phyloP scores from a whole-genome alignment of 148 eudicot genomes.

The Agrostemma githago region DNA sequence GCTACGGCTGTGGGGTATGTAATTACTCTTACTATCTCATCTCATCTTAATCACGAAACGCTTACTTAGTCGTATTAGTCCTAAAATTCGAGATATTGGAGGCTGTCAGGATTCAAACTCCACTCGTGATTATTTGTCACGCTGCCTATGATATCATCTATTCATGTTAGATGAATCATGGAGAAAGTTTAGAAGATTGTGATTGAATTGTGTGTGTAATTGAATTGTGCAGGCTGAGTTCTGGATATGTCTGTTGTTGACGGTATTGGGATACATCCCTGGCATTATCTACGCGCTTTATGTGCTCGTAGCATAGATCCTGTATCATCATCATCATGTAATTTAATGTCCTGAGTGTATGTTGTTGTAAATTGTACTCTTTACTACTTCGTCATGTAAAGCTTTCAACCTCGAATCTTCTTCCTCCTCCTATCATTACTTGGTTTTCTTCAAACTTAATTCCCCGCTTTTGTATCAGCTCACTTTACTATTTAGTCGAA shows the following conservation, averaged over 20 bases:
- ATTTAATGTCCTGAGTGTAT: not conserved
- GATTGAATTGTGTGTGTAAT: not conserved
- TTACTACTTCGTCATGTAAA: not conserved
- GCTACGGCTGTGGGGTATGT: constrained; percentile 38
- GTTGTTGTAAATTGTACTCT: not conserved
- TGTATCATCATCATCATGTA: not conserved
- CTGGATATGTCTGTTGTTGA: constrained; percentile 29
- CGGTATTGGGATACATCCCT: constrained; percentile 35
- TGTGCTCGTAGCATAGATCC: constrained; percentile 24
- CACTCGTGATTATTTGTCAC: no score
- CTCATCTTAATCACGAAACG: not conserved
- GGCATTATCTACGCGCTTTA: constrained; percentile 35
- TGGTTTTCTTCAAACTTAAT: no score
- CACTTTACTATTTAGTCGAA: no score
- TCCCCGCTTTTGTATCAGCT: no score
- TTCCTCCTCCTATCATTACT: no score
- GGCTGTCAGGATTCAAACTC: no score
- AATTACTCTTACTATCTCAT: no score
- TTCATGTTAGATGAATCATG: no score
- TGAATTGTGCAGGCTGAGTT: constrained; percentile 27
- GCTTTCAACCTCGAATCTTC: no score
- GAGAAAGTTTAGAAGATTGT: no score
- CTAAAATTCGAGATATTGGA: not conserved
- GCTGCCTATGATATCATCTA: no score
- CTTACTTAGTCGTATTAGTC: not conserved